Percentiles rank a stretch among this genome's conserved stretches.
phyloP scores from a whole-genome alignment of 2,329 filamentous ascomycete species.

The Lecanoromycetidae sp. region DNA sequence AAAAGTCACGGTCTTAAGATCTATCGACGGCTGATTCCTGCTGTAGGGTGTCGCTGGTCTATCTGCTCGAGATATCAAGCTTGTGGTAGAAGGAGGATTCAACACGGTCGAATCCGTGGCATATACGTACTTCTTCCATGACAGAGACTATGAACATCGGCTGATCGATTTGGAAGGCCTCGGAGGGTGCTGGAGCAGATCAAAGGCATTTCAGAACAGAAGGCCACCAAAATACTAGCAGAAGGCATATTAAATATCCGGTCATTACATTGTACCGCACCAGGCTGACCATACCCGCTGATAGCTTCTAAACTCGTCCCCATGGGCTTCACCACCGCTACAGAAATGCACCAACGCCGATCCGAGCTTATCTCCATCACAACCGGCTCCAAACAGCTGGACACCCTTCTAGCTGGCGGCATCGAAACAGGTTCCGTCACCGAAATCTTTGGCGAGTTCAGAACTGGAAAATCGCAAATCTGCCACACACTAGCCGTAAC shows the following conservation, averaged over 20 bases:
- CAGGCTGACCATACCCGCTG: background rate
- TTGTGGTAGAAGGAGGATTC: slow-evolving; percentile 81
- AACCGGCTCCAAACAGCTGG: slow-evolving; percentile 92
- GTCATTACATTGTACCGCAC: background rate
- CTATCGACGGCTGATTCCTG: background rate
- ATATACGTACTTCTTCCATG: slow-evolving; percentile 54
- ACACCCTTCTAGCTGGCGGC: slow-evolving; percentile 86
- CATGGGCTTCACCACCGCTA: slow-evolving; percentile 98
- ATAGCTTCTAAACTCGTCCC: slow-evolving; percentile 71
- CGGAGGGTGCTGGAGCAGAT: slow-evolving; percentile 77
- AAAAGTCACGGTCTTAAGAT: background rate
- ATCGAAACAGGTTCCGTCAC: slow-evolving; percentile 96
- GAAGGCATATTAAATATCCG: slow-evolving; percentile 50
- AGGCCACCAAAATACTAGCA: slow-evolving; percentile 77
- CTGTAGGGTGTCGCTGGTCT: slow-evolving; percentile 72
- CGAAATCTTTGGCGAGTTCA: slow-evolving; percentile 94
- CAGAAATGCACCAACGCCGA: slow-evolving; percentile 94
- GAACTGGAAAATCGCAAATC: slow-evolving; percentile 96
- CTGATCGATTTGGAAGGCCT: slow-evolving; percentile 34
- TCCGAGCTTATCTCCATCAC: slow-evolving; percentile 97
- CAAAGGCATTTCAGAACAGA: slow-evolving; percentile 95
- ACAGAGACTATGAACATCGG: background rate
- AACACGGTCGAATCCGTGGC: slow-evolving; percentile 94
- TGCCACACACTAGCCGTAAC: slow-evolving; percentile 98
- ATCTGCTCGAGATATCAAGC: slow-evolving; percentile 89